Conservation (phyloP, 495 filamentous ascomycete species). For the Clavariopsis aquatica region DNA sequence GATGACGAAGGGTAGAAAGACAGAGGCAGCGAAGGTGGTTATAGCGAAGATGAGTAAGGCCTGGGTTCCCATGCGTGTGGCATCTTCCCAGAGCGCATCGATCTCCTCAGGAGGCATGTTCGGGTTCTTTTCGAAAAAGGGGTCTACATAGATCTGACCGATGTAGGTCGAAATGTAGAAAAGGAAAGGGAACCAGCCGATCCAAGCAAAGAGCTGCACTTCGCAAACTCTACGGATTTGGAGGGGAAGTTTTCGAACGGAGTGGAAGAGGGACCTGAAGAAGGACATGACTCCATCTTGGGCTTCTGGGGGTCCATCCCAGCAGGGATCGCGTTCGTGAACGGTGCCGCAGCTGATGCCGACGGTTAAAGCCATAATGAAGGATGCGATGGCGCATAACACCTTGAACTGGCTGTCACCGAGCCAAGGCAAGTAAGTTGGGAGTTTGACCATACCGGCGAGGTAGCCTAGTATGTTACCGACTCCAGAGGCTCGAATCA, state of each 20-base stretch:
- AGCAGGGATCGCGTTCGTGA: conserved; percentile 74
- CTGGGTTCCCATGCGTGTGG: conserved; percentile 78
- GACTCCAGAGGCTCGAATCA: conserved; percentile 73
- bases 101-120: conserved; percentile 73
- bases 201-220: conserved; percentile 87
- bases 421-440: conserved; percentile 68
- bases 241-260: conserved; percentile 71
- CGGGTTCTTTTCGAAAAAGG: conserved; percentile 71
- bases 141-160: conserved; percentile 84
- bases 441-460: conserved; percentile 76
- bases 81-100: conserved; percentile 75
- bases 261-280: conserved; percentile 74
- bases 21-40: conserved; percentile 73
- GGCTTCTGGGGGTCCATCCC: conserved; percentile 60
- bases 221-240: conserved; percentile 81
- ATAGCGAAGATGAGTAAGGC: conserved; percentile 86
- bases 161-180: conserved; percentile 93
- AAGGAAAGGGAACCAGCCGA: conserved; percentile 92
- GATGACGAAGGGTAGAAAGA: conserved; percentile 79
- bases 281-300: conserved; percentile 68
- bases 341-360: conserved; percentile 65
- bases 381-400: conserved; percentile 76
- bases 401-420: conserved; percentile 87
- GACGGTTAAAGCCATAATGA: conserved; percentile 68
- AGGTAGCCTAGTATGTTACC: conserved; percentile 87